Percentiles rank a stretch among this genome's conserved stretches.
Conservation (phyloP, 441 rosid genomes). For the Aleurites moluccanus region DNA sequence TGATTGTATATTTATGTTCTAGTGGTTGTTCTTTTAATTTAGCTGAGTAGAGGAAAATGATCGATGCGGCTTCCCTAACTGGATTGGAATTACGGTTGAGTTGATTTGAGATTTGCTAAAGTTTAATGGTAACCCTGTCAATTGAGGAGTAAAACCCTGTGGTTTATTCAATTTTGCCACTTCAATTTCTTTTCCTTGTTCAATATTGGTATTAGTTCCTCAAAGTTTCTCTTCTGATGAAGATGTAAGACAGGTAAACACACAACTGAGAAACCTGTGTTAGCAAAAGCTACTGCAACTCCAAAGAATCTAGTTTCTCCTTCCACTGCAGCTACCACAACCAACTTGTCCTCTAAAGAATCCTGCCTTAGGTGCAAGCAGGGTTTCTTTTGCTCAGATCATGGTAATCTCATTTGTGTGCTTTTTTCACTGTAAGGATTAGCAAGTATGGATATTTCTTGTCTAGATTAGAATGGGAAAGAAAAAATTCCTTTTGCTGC, state of each 20-base stretch:
- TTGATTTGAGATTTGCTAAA: not conserved
- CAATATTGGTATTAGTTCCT: conserved; percentile 12
- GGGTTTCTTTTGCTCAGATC: conserved; percentile 98
- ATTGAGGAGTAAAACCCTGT: not conserved
- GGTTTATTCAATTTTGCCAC: not conserved
- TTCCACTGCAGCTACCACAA: conserved; percentile 36
- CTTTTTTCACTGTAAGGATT: not conserved
- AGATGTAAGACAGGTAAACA: conserved; percentile 96
- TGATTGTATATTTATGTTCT: not conserved
- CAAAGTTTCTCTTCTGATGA: conserved; percentile 31
- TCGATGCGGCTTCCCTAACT: not conserved
- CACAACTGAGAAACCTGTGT: conserved; percentile 82
- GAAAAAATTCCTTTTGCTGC: not conserved
- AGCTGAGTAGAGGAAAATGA: not conserved
- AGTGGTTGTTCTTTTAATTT: not conserved
- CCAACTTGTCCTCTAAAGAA: conserved; percentile 50
- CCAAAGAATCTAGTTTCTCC: conserved; percentile 37
- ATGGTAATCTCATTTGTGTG: conserved; percentile 47
- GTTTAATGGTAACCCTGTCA: not conserved
- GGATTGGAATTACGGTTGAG: not conserved
- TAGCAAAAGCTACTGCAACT: conserved; percentile 41
- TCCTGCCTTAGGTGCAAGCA: conserved; percentile 83
- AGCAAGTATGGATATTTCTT: no score
- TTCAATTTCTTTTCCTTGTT: not conserved
- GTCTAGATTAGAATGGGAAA: not conserved